Evolutionary conservation across 2,329 filamentous ascomycete species (phyloP).

Genomic region (Erysiphe pulchra): DNA sequence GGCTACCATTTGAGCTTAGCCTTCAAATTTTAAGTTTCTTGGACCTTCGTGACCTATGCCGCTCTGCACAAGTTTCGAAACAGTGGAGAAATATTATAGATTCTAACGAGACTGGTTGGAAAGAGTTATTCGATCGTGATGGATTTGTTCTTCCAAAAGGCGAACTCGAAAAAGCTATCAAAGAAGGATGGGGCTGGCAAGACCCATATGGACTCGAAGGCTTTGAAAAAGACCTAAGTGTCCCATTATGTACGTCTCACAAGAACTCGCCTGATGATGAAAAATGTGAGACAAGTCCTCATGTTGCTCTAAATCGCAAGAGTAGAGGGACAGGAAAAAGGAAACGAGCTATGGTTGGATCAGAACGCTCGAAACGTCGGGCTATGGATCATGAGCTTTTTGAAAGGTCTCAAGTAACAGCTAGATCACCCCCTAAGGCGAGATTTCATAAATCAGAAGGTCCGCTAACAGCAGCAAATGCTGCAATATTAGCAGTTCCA

Average conservation of each 20-base stretch:
- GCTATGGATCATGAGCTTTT: conserved; percentile 9
- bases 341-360: conserved; percentile 9
- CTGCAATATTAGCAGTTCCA: conserved; percentile 59
- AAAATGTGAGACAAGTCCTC: conserved; percentile 8
- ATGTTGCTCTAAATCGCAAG: conserved; percentile 6
- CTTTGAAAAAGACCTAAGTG: conserved; percentile 58
- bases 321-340: conserved; percentile 11
- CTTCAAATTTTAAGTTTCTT: conserved; percentile 74
- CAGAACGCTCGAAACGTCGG: conserved; percentile 12
- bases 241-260: conserved; percentile 1
- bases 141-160: conserved; percentile 55
- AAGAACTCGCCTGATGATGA: conserved; percentile 23
- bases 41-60: conserved; percentile 64
- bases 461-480: conserved; percentile 63
- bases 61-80: conserved; percentile 78
- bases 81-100: conserved; percentile 82
- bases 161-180: conserved; percentile 65
- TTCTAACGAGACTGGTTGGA: conserved; percentile 88
- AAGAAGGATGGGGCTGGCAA: conserved; percentile 95
- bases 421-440: conserved; percentile 6
- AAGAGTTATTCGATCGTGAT: conserved; percentile 65
- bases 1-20: conserved; percentile 65
- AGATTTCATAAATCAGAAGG: conserved; percentile 35
- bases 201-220: conserved; percentile 51
- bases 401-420: conserved; percentile 7